Evolutionary conservation across 192 early-diverging fungal species (phyloP), one percentile per base, ranked within the genome.

Genomic region (Thamnidium elegans): DNA sequence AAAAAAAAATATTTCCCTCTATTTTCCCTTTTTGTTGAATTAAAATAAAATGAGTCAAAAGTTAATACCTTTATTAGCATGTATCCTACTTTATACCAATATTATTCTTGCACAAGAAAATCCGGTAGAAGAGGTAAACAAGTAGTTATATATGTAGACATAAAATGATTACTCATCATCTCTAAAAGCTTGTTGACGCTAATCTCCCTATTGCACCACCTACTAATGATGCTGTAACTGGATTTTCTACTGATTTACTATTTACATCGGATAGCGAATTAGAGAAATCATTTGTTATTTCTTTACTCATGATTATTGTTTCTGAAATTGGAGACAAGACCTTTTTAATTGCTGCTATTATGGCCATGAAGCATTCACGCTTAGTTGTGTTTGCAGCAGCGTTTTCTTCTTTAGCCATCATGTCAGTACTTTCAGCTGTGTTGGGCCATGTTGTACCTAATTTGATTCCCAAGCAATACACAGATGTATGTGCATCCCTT

Each of bases 241-340:
- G 26, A 26, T 39, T 39, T 39, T 6, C 5, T 39, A 39, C 36
- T 9, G 36, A 39, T 6, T 39, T 39, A 39, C 7, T 6, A 6
- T 39, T 39, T 39, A 3, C 7, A 9, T 9, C 55, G 19, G 55
- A n/a, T 17, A n/a, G 15, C 3, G 1, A 15, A 39, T n/a, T 42
- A 14, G 65, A 73, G 45, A 61, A 56, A 47, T 79, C 84, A 6
- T 81, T 87, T 48, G 53, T 88, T 31, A 36, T 86, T 9, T 88
- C 86, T 10, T 81, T 96, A 48, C 69, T 91, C 55, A 94, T 99
- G 84, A 99, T 97, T 47, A 79, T 96, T 17, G 89, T 96, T 43
- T 95, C 93, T 11, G 97, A 99, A 73, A 95, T 99, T 67, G 97
- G 97, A 58, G 97, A 99, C 86, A 99, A 99, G 77, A 99, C 97